These are phyloP conservation scores for Exophiala aquamarina DNA, from an alignment of 2,329 filamentous ascomycete species.

Conservation along the genomic window DNA sequence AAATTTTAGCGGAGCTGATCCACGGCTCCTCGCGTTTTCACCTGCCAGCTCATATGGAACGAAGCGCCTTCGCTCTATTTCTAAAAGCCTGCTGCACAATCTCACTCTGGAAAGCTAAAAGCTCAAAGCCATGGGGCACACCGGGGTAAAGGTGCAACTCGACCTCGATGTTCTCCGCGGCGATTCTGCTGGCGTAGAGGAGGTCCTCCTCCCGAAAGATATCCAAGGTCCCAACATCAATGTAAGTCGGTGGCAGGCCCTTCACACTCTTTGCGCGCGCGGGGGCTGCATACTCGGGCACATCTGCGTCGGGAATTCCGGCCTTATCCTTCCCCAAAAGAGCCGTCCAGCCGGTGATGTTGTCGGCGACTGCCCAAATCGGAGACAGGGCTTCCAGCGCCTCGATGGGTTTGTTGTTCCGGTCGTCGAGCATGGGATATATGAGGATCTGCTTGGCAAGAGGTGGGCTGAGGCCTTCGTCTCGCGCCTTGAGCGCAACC, in stretches of 20 bases:
- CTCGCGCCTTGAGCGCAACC: slow-evolving; percentile 40
- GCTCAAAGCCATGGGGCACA: slow-evolving; percentile 43
- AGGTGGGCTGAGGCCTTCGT: slow-evolving; percentile 31
- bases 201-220: slow-evolving; percentile 45
- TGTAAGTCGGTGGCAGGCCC: slow-evolving; percentile 44
- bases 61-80: neutral
- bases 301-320: slow-evolving; percentile 30
- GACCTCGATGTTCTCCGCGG: slow-evolving; percentile 41
- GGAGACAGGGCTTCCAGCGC: slow-evolving; percentile 36
- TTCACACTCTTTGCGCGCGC: slow-evolving; percentile 37
- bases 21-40: no score
- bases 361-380: slow-evolving; percentile 39
- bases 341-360: slow-evolving; percentile 43
- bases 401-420: slow-evolving; percentile 32
- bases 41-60: no score
- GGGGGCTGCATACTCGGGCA: slow-evolving; percentile 38
- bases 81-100: neutral
- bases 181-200: slow-evolving; percentile 41
- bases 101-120: slow-evolving; percentile 18
- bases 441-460: slow-evolving; percentile 45
- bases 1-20: no score
- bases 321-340: slow-evolving; percentile 31
- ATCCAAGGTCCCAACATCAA: slow-evolving; percentile 47
- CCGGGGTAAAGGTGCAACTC: slow-evolving; percentile 49
- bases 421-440: slow-evolving; percentile 51